phyloP scores from a whole-genome alignment of 2,329 filamentous ascomycete species.

The Colletotrichum liaoningense region DNA sequence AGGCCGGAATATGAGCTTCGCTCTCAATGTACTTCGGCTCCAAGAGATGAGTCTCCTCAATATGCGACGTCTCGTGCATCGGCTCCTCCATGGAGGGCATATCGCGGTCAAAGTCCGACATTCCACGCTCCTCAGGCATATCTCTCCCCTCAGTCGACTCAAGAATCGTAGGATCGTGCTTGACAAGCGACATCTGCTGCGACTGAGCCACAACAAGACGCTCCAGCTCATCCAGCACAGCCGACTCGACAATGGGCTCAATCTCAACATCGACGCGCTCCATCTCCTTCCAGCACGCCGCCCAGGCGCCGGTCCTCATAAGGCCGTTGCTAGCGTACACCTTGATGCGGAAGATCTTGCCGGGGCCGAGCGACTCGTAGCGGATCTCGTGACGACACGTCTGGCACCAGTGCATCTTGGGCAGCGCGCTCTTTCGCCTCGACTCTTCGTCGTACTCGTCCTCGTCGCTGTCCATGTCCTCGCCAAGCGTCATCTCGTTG shows the following conservation, averaged over 20 bases:
- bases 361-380: constrained; percentile 63
- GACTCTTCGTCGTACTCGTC: constrained; percentile 51
- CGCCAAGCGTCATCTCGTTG: constrained; percentile 57
- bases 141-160: constrained; percentile 37
- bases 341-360: constrained; percentile 80
- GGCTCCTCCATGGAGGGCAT: constrained; percentile 25
- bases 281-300: constrained; percentile 96
- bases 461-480: constrained; percentile 59
- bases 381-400: constrained; percentile 67
- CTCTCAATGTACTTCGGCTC: constrained; percentile 27
- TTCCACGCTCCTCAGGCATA: constrained; percentile 30
- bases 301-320: constrained; percentile 93
- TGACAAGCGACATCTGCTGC: constrained; percentile 50
- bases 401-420: constrained; percentile 65
- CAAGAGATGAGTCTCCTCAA: constrained; percentile 27
- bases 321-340: constrained; percentile 95
- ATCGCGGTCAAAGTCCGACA: constrained; percentile 14
- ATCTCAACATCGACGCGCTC: constrained; percentile 97
- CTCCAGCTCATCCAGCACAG: constrained; percentile 67
- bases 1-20: background rate
- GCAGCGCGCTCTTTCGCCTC: constrained; percentile 19
- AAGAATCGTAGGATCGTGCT: constrained; percentile 43
- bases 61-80: background rate
- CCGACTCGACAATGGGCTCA: constrained; percentile 75
- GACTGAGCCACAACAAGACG: constrained; percentile 58